These are phyloP conservation scores for Dendrobium chrysotoxum DNA, from an alignment of 106 monocot genomes.

Conservation along the genomic window DNA sequence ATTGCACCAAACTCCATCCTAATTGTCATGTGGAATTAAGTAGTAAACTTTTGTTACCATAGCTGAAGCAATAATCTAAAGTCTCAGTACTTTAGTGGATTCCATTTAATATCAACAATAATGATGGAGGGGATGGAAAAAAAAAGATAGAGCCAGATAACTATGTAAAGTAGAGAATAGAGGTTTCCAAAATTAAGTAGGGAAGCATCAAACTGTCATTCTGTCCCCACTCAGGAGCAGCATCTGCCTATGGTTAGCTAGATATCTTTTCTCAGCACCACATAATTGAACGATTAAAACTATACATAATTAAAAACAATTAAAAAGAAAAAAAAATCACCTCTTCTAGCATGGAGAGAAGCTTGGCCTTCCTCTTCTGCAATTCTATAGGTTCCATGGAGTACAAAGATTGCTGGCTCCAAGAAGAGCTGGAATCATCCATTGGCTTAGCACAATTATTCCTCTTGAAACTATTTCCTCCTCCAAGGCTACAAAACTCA, in stretches of 20 bases:
- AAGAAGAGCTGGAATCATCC: background rate
- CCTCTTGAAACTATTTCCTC: background rate
- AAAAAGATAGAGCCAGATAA: background rate
- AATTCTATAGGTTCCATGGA: conserved; percentile 56
- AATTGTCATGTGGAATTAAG: too few relatives aligned
- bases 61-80: background rate
- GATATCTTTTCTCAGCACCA: background rate
- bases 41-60: too few relatives aligned
- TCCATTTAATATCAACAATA: conserved; percentile 20
- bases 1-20: too few relatives aligned
- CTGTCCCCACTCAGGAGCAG: conserved; percentile 25
- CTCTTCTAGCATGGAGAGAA: conserved; percentile 64
- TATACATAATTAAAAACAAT: background rate
- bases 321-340: conserved; percentile 10
- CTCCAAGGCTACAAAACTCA: conserved; percentile 47
- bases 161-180: conserved; percentile 24
- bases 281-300: background rate
- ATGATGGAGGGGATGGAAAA: conserved; percentile 2
- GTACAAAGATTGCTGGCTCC: conserved; percentile 11
- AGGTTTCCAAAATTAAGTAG: conserved; percentile 45
- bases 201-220: conserved; percentile 27
- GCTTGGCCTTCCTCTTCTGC: conserved; percentile 48
- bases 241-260: conserved; percentile 3
- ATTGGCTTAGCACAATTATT: background rate
- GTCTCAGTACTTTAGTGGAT: conserved; percentile 13